Evolutionary conservation across 1,284 basidiomycete genomes (phyloP).

Genomic region (Macrocybe sp.): DNA sequence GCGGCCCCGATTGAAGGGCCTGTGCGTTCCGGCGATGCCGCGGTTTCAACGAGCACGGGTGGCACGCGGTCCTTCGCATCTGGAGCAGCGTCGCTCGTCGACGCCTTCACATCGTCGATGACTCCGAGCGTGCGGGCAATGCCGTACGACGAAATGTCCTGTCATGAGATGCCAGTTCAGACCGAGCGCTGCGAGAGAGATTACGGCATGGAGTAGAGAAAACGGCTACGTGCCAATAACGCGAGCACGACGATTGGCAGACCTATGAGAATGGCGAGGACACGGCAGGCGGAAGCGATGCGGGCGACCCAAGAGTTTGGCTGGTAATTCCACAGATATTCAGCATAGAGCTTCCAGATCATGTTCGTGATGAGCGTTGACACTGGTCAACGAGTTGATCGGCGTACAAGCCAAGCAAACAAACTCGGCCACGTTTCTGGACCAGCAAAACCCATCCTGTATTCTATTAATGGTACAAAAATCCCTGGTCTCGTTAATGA

Average conservation of each 20-base stretch:
- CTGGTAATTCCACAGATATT: slow-evolving; percentile 58
- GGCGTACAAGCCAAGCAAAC: not conserved
- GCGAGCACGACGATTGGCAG: slow-evolving; percentile 63
- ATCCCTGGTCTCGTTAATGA: too few relatives aligned
- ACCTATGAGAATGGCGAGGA: slow-evolving; percentile 57
- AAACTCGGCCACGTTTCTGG: too few relatives aligned
- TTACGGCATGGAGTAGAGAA: slow-evolving; percentile 1
- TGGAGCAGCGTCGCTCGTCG: slow-evolving; percentile 51
- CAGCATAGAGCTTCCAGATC: slow-evolving; percentile 55
- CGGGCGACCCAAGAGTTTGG: slow-evolving; percentile 63
- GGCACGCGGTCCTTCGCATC: slow-evolving; percentile 26
- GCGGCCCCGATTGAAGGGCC: too few relatives aligned
- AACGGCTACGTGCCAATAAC: slow-evolving; percentile 47
- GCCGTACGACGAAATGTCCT: slow-evolving; percentile 79
- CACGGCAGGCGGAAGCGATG: slow-evolving; percentile 57
- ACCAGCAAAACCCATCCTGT: too few relatives aligned
- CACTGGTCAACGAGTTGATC: slow-evolving; percentile 21
- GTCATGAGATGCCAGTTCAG: slow-evolving; percentile 3
- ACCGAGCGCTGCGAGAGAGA: not conserved
- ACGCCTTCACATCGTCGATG: slow-evolving; percentile 64
- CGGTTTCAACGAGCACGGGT: slow-evolving; percentile 24
- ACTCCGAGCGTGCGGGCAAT: slow-evolving; percentile 79
- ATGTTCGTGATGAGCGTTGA: slow-evolving; percentile 30
- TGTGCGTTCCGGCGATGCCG: too few relatives aligned
- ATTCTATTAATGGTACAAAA: too few relatives aligned